Conservation (phyloP, 2,329 filamentous ascomycete genomes). For the Aspergillus sp. region DNA sequence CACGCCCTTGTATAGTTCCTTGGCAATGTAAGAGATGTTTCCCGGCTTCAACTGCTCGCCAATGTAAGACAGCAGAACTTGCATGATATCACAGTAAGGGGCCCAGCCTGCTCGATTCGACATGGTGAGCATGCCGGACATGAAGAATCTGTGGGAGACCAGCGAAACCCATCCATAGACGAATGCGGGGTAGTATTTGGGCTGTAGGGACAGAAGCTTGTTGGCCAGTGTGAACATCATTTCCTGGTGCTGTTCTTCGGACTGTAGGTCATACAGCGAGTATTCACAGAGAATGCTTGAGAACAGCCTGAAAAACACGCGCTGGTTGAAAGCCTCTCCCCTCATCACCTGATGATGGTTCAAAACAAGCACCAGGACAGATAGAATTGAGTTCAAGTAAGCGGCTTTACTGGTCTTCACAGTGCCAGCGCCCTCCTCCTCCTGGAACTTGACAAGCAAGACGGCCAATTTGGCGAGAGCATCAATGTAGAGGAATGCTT, state of each 20-base stretch:
- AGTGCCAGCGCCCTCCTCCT: conserved; percentile 64
- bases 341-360: conserved; percentile 83
- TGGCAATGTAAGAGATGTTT: conserved; percentile 70
- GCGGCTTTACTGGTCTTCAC: conserved; percentile 66
- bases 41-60: conserved; percentile 78
- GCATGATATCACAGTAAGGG: conserved; percentile 73
- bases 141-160: conserved; percentile 81
- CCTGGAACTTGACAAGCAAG: conserved; percentile 73
- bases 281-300: conserved; percentile 82
- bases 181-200: conserved; percentile 78
- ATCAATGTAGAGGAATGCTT: conserved; percentile 71
- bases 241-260: conserved; percentile 66
- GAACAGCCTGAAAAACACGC: conserved; percentile 89
- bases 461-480: conserved; percentile 80
- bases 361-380: conserved; percentile 77
- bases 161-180: conserved; percentile 83
- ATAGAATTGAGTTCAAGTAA: conserved; percentile 77
- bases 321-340: conserved; percentile 81
- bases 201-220: conserved; percentile 74
- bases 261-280: conserved; percentile 60
- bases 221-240: conserved; percentile 74
- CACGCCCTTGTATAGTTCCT: conserved; percentile 82
- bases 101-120: conserved; percentile 74
- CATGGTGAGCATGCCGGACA: conserved; percentile 75
- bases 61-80: conserved; percentile 72